phyloP scores from a whole-genome alignment of 1,284 basidiomycete genomes.

The Tilletia indica region DNA sequence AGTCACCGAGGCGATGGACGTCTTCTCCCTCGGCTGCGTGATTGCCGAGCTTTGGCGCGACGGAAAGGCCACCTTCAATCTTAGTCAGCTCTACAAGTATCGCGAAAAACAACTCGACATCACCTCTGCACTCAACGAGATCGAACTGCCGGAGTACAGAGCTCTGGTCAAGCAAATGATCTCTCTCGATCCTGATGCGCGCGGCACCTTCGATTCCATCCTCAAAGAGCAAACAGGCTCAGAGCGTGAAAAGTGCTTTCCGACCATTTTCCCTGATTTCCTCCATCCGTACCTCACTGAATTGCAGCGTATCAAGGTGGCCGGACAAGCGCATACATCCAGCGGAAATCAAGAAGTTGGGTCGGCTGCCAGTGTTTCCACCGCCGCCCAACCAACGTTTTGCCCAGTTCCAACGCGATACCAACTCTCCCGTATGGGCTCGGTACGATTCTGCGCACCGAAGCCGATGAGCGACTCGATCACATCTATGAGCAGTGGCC shows the following conservation, averaged over 20 bases:
- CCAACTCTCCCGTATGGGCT: conserved; percentile 25
- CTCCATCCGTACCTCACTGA: conserved; percentile 83
- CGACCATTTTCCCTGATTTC: conserved; percentile 89
- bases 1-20: conserved; percentile 95
- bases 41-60: conserved; percentile 95
- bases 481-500: conserved; percentile 53
- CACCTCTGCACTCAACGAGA: conserved; percentile 70
- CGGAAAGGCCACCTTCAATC: conserved; percentile 86
- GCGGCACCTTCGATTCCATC: conserved; percentile 81
- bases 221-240: conserved; percentile 70
- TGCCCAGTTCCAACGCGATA: not conserved
- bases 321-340: not conserved
- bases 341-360: conserved; percentile 1
- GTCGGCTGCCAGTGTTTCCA: not conserved
- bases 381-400: not conserved
- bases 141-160: conserved; percentile 77
- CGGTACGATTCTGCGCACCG: conserved; percentile 31
- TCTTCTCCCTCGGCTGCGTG: conserved; percentile 92
- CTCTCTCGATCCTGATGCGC: conserved; percentile 69
- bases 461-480: conserved; percentile 52
- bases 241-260: conserved; percentile 64
- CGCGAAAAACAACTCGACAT: conserved; percentile 78
- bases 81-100: conserved; percentile 95
- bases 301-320: conserved; percentile 65
- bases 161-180: conserved; percentile 82